Base-by-base conservation (phyloP, 2,329 filamentous ascomycete genomes). In the Aspergillus sp. region DNA sequence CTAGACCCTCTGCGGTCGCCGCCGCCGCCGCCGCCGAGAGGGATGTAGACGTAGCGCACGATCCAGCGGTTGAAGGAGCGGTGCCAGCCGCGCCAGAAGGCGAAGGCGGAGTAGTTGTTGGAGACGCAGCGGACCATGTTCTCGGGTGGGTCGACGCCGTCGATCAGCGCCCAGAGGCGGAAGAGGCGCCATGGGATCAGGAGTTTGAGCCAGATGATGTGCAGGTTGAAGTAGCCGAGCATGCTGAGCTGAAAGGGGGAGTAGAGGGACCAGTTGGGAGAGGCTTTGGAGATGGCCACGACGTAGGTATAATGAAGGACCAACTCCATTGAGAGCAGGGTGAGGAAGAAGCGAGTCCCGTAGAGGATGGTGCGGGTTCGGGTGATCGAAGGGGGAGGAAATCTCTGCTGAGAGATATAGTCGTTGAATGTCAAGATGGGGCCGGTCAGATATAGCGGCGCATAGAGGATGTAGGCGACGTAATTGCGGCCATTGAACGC, bases 371-470 rank as follows among this genome's bases (percentile, higher is more conserved):
- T 97, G 56, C 93, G 90, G 2, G 79, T 76, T 3, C 75, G 77
- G 65, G 88, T 90, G 68, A 95, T 88, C 58, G 86, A 92, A 11
- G 88, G 84, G 0, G 91, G 78, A 12, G 83, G 84, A 77, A 94
- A 90, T 65, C 91, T 89, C 61, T 84, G 82, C 74, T 99, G 95
- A 0, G 91, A 90, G 63, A 98, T 88, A 80, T 95, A 99, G 80
- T 99, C 96, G 77, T 99, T 99, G 81, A 98, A 99, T 12, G 93
- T 98, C 62, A 99, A 75, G 69, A 99, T 96, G 0, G 95, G 95
- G 0, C 95, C 95, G 0, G 93, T 86, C 32, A 99, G 84, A 75
- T 98, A 99, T 1, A 99, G 84, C 0, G 95, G 95, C 2, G 92
- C 92, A 73, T 99, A 99, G 59, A 98, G 85, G 45, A 88, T 81